Base-by-base conservation (phyloP, 176 grass and related monocot genomes). In the Eragrostis curvula region DNA sequence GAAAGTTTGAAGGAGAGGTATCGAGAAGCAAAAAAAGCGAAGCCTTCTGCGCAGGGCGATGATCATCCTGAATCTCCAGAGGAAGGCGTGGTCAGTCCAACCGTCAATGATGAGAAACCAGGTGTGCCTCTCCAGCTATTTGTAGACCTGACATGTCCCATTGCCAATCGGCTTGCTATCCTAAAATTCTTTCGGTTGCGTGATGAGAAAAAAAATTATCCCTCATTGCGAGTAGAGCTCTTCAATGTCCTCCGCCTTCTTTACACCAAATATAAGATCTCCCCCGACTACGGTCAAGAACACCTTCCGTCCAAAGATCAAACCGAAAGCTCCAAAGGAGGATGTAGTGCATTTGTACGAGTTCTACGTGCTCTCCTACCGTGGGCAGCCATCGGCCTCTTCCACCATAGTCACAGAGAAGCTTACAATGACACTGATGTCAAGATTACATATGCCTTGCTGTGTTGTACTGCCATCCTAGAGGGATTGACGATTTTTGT, bases 371-470 rank as follows among this genome's bases (percentile, higher is more conserved):
- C 3, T 0, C 23, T 0, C 9, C 43, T 79, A 13, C 66, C 66
- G 29, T 59, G 18, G 0, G 66, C 16, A 70, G 66, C 66, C 49
- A 59, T 81, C 12, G 24, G 2, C 50, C 66, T 81, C 5, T 81
- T 81, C 50, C 66, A 81, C 66, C 1, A 45, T 0, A 44, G 78
- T 45, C 39, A 58, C 39, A 70, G 7, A 59, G 5, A 70, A 67
- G 20, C 12, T 45, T 81, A 81, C 29, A 45, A 70, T 70, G 10
- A 5, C 17, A 9, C 0, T 5, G 66, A 81, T 47, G 51, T 70
- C 51, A 81, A 79, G 61, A 8, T 67, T 40, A 67, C 60, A 51
- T 67, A 79, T 53, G 30, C 62, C 28, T 46, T 81, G 51, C 21
- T 81, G 0, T 70, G 40, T 70, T 81, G 51, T 70, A 59, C 66